Evolutionary conservation across 2,329 filamentous ascomycete genomes (phyloP).

Genomic region (Fusarium sarcochroum): DNA sequence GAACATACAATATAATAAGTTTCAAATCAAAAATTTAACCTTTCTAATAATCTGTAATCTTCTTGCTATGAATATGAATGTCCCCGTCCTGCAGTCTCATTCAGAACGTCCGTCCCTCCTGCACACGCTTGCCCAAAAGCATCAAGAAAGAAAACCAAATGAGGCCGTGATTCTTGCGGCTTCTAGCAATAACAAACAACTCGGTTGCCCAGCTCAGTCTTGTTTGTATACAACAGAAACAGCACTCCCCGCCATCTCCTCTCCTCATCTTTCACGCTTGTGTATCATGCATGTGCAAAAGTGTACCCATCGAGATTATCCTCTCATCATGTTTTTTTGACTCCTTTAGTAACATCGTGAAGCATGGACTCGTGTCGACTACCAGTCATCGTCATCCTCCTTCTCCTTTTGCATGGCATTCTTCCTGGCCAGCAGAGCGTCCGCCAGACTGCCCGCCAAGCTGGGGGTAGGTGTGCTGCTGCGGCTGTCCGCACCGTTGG

Average conservation of each 20-base stretch:
- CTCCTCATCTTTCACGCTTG: conserved; percentile 37
- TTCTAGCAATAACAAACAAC: conserved; percentile 27
- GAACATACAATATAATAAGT: conserved; percentile 39
- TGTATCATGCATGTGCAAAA: conserved; percentile 22
- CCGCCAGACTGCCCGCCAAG: conserved; percentile 80
- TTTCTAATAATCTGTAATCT: conserved; percentile 36
- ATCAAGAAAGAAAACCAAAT: conserved; percentile 45
- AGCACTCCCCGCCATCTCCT: conserved; percentile 24
- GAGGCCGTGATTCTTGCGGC: conserved; percentile 42
- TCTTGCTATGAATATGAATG: conserved; percentile 31
- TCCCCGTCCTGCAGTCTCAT: conserved; percentile 16
- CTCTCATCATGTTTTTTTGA: conserved; percentile 35
- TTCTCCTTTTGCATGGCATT: conserved; percentile 80
- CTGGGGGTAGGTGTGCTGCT: conserved; percentile 80
- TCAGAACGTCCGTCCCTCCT: conserved; percentile 11
- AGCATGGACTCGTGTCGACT: conserved; percentile 48
- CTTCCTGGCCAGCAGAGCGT: conserved; percentile 83
- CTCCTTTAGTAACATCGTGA: conserved; percentile 39
- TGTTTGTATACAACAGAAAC: conserved; percentile 45
- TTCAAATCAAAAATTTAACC: conserved; percentile 31
- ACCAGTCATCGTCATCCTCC: conserved; percentile 81
- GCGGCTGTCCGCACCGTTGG: conserved; percentile 72
- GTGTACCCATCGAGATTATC: conserved; percentile 30
- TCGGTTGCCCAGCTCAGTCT: conserved; percentile 49
- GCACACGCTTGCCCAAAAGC: conserved; percentile 28